Evolutionary conservation across 2,329 filamentous ascomycete species (phyloP).

Genomic region (Sporothrix variecibatus): DNA sequence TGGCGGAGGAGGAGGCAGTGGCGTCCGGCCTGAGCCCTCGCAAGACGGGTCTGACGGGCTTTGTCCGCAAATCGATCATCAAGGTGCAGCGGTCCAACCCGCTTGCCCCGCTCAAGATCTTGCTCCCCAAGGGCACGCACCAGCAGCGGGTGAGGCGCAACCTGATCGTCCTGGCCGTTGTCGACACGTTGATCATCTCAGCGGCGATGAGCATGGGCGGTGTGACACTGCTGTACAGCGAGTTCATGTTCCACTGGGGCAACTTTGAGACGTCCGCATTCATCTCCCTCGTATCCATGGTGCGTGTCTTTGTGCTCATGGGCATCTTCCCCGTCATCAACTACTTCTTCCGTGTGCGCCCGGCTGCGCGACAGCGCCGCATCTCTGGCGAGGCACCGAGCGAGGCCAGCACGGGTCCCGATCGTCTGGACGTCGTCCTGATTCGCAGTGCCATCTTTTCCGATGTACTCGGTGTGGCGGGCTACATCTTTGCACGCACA

Average conservation of each 20-base stretch:
- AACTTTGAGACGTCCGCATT: slow-evolving; percentile 79
- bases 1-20: slow-evolving; percentile 22
- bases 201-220: slow-evolving; percentile 77
- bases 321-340: slow-evolving; percentile 75
- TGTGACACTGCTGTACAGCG: slow-evolving; percentile 82
- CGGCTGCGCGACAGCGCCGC: slow-evolving; percentile 48
- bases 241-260: slow-evolving; percentile 79
- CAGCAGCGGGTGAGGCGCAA: slow-evolving; percentile 71
- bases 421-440: slow-evolving; percentile 73
- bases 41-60: slow-evolving; percentile 17
- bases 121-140: slow-evolving; percentile 70
- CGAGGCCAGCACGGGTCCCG: slow-evolving; percentile 67
- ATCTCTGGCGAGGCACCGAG: slow-evolving; percentile 41
- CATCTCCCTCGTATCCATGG: slow-evolving; percentile 75
- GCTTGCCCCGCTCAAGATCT: slow-evolving; percentile 73
- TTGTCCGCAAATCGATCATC: slow-evolving; percentile 37
- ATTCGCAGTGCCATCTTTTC: slow-evolving; percentile 75
- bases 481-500: slow-evolving; percentile 68
- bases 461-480: slow-evolving; percentile 73
- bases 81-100: slow-evolving; percentile 61
- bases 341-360: slow-evolving; percentile 66
- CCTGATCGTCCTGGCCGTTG: slow-evolving; percentile 74
- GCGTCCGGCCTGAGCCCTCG: slow-evolving; percentile 28
- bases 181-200: slow-evolving; percentile 81
- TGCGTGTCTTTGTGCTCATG: slow-evolving; percentile 75